Conservation (phyloP, 805 yeast genomes). For the Wickerhamomyces tratensis region DNA sequence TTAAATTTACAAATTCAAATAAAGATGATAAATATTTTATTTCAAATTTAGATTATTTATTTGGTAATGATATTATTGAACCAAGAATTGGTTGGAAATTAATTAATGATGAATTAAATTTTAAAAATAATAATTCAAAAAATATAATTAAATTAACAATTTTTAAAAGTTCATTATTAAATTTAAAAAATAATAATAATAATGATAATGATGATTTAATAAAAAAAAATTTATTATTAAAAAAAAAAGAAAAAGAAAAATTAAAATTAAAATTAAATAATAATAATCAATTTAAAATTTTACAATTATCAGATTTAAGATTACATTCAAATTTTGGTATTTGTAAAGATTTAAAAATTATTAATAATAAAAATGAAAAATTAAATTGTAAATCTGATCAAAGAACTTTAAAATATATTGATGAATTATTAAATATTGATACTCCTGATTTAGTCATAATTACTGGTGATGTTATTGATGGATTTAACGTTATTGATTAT, state of each 20-base stretch:
- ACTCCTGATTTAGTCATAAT: constrained; percentile 53
- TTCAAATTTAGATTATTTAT: constrained; percentile 39
- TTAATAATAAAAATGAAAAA: constrained; percentile 21
- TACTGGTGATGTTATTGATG: constrained; percentile 60
- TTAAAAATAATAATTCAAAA: neutral
- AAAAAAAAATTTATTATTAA: neutral
- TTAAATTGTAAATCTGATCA: constrained; percentile 44
- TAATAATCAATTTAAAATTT: constrained; percentile 41
- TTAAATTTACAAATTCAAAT: constrained; percentile 30
- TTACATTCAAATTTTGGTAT: constrained; percentile 48
- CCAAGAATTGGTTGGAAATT: constrained; percentile 50
- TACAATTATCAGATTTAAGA: constrained; percentile 62
- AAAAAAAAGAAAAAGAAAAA: too few relatives aligned
- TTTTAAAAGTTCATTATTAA: neutral
- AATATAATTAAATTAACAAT: constrained; percentile 2
- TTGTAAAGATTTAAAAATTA: constrained; percentile 40
- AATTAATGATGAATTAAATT: constrained; percentile 10
- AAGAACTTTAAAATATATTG: constrained; percentile 39
- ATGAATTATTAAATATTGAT: constrained; percentile 42
- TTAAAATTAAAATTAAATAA: constrained; percentile 15
- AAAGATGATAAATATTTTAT: constrained; percentile 20
- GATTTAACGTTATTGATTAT: constrained; percentile 46
- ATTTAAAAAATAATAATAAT: neutral
- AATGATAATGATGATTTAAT: neutral
- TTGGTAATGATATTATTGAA: constrained; percentile 47